Base-by-base conservation (phyloP, 2,329 filamentous ascomycete species). In the Neopestalotiopsis clavispora region DNA sequence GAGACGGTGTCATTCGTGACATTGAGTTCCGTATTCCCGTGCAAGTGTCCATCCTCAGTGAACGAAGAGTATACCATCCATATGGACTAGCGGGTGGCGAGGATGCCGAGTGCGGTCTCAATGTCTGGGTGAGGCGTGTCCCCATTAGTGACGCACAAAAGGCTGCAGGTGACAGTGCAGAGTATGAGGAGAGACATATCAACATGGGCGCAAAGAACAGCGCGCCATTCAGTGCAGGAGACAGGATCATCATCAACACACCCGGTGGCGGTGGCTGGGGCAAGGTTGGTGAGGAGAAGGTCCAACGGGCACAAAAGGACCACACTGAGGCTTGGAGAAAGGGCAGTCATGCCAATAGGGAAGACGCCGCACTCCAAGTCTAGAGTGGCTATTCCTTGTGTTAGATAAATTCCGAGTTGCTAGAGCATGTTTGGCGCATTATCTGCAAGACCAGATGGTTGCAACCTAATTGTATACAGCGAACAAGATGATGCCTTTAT, bases 41-140 rank as follows among this genome's bases (percentile, higher is more conserved):
- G 3, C 89, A 92, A 75, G 90, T 92, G 7, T 91, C 87, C 2
- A 94, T 94, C 66, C 80, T 94, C n/a, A 91, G 87, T 45, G 92
- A 94, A 79, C 79, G 92, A 32, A 82, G 92, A 52, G 91, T 94
- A 0, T 92, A 92, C 74, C 86, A 87, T 66, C 92, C 91, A 1
- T 97, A 95, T 73, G 95, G 95, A 0, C 85, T 98, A 69, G 91
- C 90, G 28, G 95, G 95, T 0, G 95, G 95, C 3, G 91, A 90
- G 68, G 92, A 95, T 70, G 95, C 90, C 0, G 82, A 89, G 73
- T 91, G 92, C 65, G 95, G 95, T 0, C 82, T 95, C 70, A 98
- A 98, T 74, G 83, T 97, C 60, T 98, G 95, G 95, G 90, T 97
- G 40, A 85, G 93, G 7, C 91, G 88, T 70, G 91, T 95, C 66